These are phyloP conservation scores for Trypanosoma theileri DNA, from an alignment of 208 protist species.

Conservation along the genomic window DNA sequence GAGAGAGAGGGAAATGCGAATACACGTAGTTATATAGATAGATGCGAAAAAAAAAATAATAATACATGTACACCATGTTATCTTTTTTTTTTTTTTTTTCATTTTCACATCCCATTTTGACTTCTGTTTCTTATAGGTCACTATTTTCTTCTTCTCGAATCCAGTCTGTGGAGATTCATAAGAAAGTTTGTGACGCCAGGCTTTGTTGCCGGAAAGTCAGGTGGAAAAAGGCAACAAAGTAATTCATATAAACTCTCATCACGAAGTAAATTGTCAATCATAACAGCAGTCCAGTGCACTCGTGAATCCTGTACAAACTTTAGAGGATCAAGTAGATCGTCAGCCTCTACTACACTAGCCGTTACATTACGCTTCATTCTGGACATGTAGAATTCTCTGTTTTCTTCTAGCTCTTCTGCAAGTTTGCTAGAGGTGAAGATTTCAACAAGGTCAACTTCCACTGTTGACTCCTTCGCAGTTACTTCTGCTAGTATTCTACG, in stretches of 20 bases:
- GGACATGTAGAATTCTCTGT: constrained; percentile 20
- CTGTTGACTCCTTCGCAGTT: not conserved
- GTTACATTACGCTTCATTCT: constrained; percentile 7
- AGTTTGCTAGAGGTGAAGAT: constrained; percentile 17
- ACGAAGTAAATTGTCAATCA: constrained; percentile 21
- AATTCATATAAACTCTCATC: constrained; percentile 1
- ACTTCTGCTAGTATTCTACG: constrained; percentile 22
- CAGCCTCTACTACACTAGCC: not conserved
- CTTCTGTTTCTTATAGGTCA: not conserved
- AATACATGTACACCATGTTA: not conserved
- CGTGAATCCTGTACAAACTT: constrained; percentile 14
- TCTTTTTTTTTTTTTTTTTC: not conserved
- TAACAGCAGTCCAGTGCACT: constrained; percentile 22
- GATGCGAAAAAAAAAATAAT: not conserved
- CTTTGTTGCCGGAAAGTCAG: not conserved
- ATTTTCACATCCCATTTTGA: not conserved
- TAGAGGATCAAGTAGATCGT: not conserved
- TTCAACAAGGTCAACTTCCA: constrained; percentile 16
- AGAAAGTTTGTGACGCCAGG: constrained; percentile 5
- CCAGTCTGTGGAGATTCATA: constrained; percentile 12
- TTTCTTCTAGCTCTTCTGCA: constrained; percentile 15
- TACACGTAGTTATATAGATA: not conserved
- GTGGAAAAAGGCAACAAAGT: constrained; percentile 12
- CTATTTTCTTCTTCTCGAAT: not conserved
- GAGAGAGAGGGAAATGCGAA: not conserved